Percentiles rank a stretch among this genome's conserved stretches.
Conservation (phyloP, 257 asterid genomes). For the Plantago ovata region DNA sequence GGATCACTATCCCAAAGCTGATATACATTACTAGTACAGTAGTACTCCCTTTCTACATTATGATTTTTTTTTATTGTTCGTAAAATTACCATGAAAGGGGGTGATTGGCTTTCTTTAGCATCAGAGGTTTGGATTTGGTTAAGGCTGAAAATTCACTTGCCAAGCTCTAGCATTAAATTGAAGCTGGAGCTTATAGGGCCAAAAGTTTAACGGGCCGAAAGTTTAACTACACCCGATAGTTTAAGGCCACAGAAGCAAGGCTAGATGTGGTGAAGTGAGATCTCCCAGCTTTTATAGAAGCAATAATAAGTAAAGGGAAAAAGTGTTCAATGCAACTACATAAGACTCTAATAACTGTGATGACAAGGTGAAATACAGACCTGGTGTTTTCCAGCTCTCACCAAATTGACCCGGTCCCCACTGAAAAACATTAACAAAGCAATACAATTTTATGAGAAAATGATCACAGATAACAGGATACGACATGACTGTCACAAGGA, state of each 20-base stretch:
- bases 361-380: slow-evolving; percentile 35
- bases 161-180: neutral
- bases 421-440: slow-evolving; percentile 41
- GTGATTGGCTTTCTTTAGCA: neutral
- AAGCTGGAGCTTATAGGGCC: neutral
- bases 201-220: neutral
- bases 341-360: slow-evolving; percentile 9
- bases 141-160: neutral
- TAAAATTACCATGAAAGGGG: neutral
- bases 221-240: too few species aligned
- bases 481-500: slow-evolving; percentile 15
- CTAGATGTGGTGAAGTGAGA: too few species aligned
- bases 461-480: slow-evolving; percentile 16
- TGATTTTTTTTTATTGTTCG: neutral
- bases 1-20: neutral
- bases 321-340: neutral
- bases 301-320: neutral
- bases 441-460: slow-evolving; percentile 16
- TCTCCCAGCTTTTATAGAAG: neutral
- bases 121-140: neutral
- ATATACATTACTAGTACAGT: neutral
- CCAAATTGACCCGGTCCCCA: slow-evolving; percentile 84
- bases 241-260: too few species aligned
- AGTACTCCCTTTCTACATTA: neutral
- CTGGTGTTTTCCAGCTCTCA: slow-evolving; percentile 98